Conservation (phyloP, 2,329 filamentous ascomycete species). For the Magnaporthiopsis rhizophila region DNA sequence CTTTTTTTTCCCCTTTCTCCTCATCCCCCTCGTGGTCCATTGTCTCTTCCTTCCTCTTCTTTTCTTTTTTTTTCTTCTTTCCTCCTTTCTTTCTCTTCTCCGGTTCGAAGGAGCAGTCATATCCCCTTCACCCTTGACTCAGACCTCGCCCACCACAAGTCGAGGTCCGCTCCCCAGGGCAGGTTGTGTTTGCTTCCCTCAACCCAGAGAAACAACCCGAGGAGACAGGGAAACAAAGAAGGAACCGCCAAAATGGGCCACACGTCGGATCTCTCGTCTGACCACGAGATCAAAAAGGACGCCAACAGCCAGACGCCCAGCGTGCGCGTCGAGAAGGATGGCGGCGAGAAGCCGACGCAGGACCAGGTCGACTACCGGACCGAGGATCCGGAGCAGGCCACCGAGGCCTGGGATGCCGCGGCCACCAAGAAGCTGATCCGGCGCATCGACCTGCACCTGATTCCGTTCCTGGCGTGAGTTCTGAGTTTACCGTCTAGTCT, state of each 20-base stretch:
- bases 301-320: slow-evolving; percentile 1
- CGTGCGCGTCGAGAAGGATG: slow-evolving; percentile 1
- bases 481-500: no score
- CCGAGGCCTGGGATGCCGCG: not conserved
- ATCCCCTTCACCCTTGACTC: not conserved
- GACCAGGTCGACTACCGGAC: slow-evolving; percentile 4
- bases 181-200: not conserved
- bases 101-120: not conserved
- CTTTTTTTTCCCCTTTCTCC: not conserved
- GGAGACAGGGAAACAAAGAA: not conserved
- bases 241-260: slow-evolving; percentile 3
- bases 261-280: slow-evolving; percentile 3
- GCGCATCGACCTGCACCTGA: slow-evolving; percentile 9
- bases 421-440: slow-evolving; percentile 8
- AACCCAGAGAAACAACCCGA: not conserved
- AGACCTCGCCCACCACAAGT: no score
- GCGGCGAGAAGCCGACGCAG: slow-evolving; percentile 4
- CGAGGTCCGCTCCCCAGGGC: not conserved
- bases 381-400: slow-evolving; percentile 1
- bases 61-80: not conserved
- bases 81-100: not conserved
- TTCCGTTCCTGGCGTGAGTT: slow-evolving; percentile 5
- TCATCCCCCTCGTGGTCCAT: not conserved
- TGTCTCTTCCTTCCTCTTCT: not conserved
- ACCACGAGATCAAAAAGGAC: slow-evolving; percentile 6